These are phyloP conservation scores for Fusarium sp. DNA, from an alignment of 2,329 filamentous ascomycete genomes.

Conservation along the genomic window DNA sequence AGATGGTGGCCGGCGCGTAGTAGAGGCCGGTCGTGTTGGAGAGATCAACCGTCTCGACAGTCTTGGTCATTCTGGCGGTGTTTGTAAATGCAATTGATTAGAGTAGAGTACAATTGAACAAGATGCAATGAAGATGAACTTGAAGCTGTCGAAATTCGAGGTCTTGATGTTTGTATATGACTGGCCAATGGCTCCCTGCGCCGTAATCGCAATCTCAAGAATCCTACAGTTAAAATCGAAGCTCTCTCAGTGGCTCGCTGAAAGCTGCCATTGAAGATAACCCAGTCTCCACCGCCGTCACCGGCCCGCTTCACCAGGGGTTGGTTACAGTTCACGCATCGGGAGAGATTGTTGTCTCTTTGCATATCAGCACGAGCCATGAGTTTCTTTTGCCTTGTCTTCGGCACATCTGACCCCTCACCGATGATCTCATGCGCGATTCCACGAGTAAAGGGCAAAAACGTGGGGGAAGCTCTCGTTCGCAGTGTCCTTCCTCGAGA, in stretches of 20 bases:
- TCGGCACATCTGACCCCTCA: not conserved
- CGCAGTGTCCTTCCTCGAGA: not conserved
- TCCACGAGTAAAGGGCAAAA: not conserved
- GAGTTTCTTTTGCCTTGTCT: not conserved
- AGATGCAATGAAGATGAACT: not conserved
- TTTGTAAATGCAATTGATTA: not conserved
- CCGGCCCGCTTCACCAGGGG: not conserved
- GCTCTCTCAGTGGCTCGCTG: not conserved
- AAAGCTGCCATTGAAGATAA: not conserved
- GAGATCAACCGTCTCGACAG: conserved; percentile 26
- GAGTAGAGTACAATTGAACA: not conserved
- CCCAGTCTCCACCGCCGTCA: not conserved
- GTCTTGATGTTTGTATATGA: not conserved
- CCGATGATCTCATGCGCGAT: not conserved
- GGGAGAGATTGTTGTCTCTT: not conserved
- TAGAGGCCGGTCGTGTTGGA: conserved; percentile 28
- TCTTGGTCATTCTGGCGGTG: conserved; percentile 17
- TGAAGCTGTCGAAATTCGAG: not conserved
- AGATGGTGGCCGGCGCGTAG: conserved; percentile 25
- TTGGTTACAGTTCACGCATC: not conserved
- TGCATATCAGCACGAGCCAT: not conserved
- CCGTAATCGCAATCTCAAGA: not conserved
- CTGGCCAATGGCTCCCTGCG: not conserved
- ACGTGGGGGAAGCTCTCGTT: not conserved
- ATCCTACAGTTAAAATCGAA: not conserved